Base-by-base conservation (phyloP, 345 rosid genomes). In the Boechera divaricarpa region DNA sequence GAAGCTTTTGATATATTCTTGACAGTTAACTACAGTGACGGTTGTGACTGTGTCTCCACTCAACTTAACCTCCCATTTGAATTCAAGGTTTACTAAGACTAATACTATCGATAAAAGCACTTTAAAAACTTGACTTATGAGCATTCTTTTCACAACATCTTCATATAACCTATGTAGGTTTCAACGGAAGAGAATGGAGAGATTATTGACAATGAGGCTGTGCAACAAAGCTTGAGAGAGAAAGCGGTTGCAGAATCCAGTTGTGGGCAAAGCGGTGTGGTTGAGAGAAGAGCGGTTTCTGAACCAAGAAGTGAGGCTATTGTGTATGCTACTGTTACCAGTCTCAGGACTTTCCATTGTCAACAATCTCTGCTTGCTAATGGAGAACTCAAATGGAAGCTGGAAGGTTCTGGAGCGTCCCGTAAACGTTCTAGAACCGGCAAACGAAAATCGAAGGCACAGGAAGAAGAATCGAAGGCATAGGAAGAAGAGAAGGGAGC, bases 21-120 rank as follows among this genome's bases (percentile, higher is more conserved):
- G 90, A 91, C 78, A 66, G 84, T 92, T 69, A 84, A 89, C 81
- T 86, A 92, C 69, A 83, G 81, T 28, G 93, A 91, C 60, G 98
- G 93, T 49, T 95, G 99, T 70, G 97, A 91, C 66, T 91, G 93
- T 74, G 81, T 39, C 55, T 56, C 67, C 83, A 85, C 87, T 72
- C 80, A 86, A 77, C 77, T 92, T 36, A 82, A 57, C 70, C 79
- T 95, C 67, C 94, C 98, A n/a, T 88, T 95, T 75, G 76, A 86
- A 70, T 86, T 82, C 38, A 76, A 86, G 97, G 99, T 95, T 71
- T 81, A 2, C 3, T 16, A 42, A 69, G 48, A 18, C 63, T 52
- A 33, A n/a, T 42, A 53, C 85, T 42, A 81, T 73, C 4, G 2
- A 62, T 35, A 24, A 70, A 70, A 54, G 53, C 15, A 12, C 63